phyloP scores from a whole-genome alignment of 805 yeast species.

The Suhomyces vadensis region DNA sequence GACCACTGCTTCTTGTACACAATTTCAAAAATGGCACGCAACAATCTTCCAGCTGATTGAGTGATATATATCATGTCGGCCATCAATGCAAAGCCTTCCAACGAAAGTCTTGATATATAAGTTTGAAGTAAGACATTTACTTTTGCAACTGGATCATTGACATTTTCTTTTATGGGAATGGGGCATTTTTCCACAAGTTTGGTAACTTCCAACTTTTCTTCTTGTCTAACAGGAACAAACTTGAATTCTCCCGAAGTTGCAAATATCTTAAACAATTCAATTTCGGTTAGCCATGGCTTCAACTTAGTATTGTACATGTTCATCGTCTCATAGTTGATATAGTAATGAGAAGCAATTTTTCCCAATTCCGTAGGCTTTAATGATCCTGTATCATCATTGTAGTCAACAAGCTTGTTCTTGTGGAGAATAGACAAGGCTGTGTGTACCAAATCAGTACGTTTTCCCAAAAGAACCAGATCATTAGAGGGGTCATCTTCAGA shows the following conservation, averaged over 20 bases:
- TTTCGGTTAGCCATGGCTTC: constrained; percentile 62
- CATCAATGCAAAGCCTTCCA: constrained; percentile 88
- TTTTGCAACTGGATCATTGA: constrained; percentile 74
- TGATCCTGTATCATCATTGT: constrained; percentile 49
- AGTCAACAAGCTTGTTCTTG: constrained; percentile 57
- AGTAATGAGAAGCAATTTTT: constrained; percentile 80
- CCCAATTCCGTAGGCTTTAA: constrained; percentile 64
- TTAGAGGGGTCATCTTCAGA: constrained; percentile 50
- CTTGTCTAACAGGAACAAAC: constrained; percentile 80
- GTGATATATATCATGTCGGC: constrained; percentile 92
- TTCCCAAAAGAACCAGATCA: constrained; percentile 49
- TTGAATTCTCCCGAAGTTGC: constrained; percentile 83
- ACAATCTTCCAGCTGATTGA: constrained; percentile 87
- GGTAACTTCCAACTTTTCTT: constrained; percentile 73
- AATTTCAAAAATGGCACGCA: constrained; percentile 84
- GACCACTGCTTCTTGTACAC: constrained; percentile 74
- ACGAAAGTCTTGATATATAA: constrained; percentile 70
- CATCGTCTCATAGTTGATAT: constrained; percentile 76
- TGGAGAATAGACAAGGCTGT: constrained; percentile 68
- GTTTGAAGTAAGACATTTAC: constrained; percentile 80
- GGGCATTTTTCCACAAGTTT: constrained; percentile 76
- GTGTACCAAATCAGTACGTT: constrained; percentile 69
- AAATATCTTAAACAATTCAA: constrained; percentile 77
- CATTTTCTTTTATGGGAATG: constrained; percentile 75
- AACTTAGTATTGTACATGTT: constrained; percentile 61